Conservation (phyloP, 768 basidiomycete genomes). For the Mrakia gelida region DNA sequence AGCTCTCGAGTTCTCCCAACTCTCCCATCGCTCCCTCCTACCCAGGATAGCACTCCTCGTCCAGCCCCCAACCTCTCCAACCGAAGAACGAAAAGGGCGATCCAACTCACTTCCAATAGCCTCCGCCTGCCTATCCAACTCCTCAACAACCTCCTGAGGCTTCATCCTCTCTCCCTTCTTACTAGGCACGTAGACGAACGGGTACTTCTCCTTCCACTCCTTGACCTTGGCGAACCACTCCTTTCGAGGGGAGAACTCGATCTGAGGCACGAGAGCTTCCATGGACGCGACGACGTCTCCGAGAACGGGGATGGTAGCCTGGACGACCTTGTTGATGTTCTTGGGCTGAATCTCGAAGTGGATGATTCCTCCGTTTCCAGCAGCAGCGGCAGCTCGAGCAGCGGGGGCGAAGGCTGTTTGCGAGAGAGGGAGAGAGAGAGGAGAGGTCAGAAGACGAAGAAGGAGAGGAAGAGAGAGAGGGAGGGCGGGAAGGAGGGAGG, state of each 20-base stretch:
- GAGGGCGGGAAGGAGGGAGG: background rate
- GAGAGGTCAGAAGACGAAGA: background rate
- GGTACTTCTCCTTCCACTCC: conserved; percentile 78
- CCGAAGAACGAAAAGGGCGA: no score
- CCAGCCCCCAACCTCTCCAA: no score
- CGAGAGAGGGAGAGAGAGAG: background rate
- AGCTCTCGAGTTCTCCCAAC: background rate
- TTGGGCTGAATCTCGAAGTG: conserved; percentile 99
- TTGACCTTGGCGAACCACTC: conserved; percentile 82
- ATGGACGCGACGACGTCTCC: conserved; percentile 88
- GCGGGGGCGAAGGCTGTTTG: conserved; percentile 73
- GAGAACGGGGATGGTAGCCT: conserved; percentile 86
- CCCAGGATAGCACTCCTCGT: background rate
- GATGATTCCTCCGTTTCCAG: conserved; percentile 91
- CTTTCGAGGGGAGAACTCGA: conserved; percentile 59
- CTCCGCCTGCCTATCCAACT: conserved; percentile 71
- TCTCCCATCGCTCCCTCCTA: background rate
- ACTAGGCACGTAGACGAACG: conserved; percentile 78
- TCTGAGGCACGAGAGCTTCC: conserved; percentile 69
- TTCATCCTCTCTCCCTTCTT: conserved; percentile 68
- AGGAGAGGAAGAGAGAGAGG: background rate
- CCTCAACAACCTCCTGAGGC: conserved; percentile 94
- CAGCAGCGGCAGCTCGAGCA: conserved; percentile 74
- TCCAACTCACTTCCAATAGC: conserved; percentile 45
- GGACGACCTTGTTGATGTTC: conserved; percentile 98